A percentile compares a stretch with the other conserved stretches of the same genome.
Conservation (phyloP, 176 grass and related monocot genomes). For the Puccinellia tenuiflora region DNA sequence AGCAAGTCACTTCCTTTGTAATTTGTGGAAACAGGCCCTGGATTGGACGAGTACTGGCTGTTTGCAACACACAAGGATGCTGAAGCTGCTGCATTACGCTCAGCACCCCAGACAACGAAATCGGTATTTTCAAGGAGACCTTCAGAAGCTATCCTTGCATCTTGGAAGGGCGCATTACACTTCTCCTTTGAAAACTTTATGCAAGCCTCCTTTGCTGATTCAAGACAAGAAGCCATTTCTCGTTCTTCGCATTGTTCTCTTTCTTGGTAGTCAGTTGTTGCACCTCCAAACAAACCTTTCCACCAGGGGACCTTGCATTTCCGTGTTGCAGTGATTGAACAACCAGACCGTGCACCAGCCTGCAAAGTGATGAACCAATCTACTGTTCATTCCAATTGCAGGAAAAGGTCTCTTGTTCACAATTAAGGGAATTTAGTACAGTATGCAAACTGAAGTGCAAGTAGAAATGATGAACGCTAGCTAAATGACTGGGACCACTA, state of each 20-base stretch:
- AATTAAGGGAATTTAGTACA: neutral
- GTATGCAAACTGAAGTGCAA: neutral
- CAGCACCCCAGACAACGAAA: conserved; percentile 6
- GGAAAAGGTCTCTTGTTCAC: neutral
- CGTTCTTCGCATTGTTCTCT: neutral
- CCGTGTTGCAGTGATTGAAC: conserved; percentile 66
- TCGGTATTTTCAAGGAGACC: conserved; percentile 37
- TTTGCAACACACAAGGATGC: neutral
- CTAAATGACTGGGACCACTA: neutral
- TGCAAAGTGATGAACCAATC: conserved; percentile 8
- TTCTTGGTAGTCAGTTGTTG: neutral
- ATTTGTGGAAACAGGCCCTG: neutral
- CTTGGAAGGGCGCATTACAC: neutral
- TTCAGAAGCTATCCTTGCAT: neutral
- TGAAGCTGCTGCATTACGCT: neutral
- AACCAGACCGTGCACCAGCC: conserved; percentile 64
- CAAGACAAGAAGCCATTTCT: neutral
- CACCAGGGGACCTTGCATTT: conserved; percentile 87
- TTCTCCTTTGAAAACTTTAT: conserved; percentile 1
- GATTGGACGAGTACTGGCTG: neutral
- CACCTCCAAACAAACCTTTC: conserved; percentile 53
- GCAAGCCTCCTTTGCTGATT: neutral
- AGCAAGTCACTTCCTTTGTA: conserved; percentile 24
- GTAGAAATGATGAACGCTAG: neutral
- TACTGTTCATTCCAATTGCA: neutral